Conservation (phyloP, 169 alveolate genomes). For the Plasmodium coatneyi region DNA sequence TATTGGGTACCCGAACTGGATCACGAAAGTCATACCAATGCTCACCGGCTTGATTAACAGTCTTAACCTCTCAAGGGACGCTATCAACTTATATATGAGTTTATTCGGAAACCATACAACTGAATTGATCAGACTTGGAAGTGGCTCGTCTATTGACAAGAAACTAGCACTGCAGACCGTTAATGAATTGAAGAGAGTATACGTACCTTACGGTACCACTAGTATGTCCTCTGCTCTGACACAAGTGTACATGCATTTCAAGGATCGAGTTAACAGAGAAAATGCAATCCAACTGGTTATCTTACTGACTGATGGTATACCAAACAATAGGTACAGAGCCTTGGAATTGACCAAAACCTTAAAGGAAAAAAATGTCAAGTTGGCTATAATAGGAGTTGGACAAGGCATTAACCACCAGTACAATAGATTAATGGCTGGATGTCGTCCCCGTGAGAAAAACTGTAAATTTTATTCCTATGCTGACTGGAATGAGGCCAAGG, state of each 20-base stretch:
- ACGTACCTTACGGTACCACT: constrained; percentile 23
- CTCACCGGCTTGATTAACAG: neutral
- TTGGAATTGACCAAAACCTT: neutral
- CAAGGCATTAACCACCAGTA: neutral
- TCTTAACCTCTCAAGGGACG: constrained; percentile 19
- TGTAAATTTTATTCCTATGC: constrained; percentile 38
- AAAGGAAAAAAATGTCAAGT: neutral
- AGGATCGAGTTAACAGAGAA: neutral
- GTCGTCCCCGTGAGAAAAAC: neutral
- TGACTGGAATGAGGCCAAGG: constrained; percentile 8
- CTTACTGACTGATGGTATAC: constrained; percentile 55
- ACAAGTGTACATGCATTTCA: neutral
- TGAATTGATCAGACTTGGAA: neutral
- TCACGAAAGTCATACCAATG: constrained; percentile 4
- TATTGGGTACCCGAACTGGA: constrained; percentile 50
- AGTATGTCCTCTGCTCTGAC: constrained; percentile 13
- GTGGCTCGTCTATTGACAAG: constrained; percentile 16
- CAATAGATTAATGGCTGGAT: constrained; percentile 34
- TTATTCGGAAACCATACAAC: neutral
- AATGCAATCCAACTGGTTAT: constrained; percentile 43
- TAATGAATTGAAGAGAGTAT: neutral
- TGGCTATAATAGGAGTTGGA: constrained; percentile 53
- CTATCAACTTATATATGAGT: constrained; percentile 1
- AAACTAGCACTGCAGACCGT: neutral
- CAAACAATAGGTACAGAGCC: neutral